Base-by-base conservation (phyloP, 2,329 filamentous ascomycete species). In the Thielaviopsis populi region DNA sequence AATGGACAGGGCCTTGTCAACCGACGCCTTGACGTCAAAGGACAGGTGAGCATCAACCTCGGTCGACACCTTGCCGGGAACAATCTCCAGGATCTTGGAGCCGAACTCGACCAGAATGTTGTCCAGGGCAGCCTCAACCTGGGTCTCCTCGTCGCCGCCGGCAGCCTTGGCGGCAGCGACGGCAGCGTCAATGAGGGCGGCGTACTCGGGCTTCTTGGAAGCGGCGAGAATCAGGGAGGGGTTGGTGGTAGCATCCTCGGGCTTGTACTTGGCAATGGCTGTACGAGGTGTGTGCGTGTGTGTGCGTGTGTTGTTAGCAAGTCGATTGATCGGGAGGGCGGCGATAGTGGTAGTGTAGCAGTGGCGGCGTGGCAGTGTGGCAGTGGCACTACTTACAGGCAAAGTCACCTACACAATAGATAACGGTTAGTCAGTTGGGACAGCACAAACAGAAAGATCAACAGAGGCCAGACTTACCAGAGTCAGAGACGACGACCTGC, bases 231-330 rank as follows among this genome's bases (percentile, higher is more conserved):
- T 97, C 75, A 99, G 83, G 68, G 94, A 97, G 67, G 94, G 94
- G 86, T 99, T 99, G 81, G 94, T 99, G 76, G 94, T 99, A 74
- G 94, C 94, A 89, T 99, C 94, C 83, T 99, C 91, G 69, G 94
- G 94, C 86, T 96, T 95, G 86, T 99, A 99, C 83, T 97, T 96
- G 82, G 83, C 91, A 77, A 99, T 99, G 77, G 91, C 91, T 85
- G 79, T 75, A 70, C 77, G 76, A 17, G 2, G 46, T n/a, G n/a
- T n/a, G n/a, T n/a, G n/a, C n/a, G n/a, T n/a, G n/a, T n/a, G n/a
- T n/a, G n/a, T n/a, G 30, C 73, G 63, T 22, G 66, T 69, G 67
- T 63, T 10, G 53, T 66, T 58, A 62, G 50, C 54, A 59, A 24
- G 17, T 7, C 10, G 11, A 48, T 48, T 7, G n/a, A 22, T 48